Evolutionary conservation across 768 basidiomycete species (phyloP).

Genomic region (Lactifluus echinatus): DNA sequence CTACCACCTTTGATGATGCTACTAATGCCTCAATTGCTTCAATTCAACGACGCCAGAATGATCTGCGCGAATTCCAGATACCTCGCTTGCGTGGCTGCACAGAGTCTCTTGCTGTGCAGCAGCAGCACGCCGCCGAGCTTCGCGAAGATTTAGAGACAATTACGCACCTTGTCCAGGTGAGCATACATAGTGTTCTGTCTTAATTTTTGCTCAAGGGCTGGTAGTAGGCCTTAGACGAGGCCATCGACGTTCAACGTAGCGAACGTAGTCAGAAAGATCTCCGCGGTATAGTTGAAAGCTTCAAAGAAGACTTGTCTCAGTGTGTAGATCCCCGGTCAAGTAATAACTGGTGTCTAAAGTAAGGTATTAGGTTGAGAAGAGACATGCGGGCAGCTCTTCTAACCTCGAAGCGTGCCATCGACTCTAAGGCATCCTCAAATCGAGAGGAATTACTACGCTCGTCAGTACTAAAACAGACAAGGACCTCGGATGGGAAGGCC

Average conservation of each 20-base stretch:
- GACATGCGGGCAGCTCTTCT: slow-evolving; percentile 64
- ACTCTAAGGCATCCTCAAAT: slow-evolving; percentile 46
- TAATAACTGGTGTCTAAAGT: background rate
- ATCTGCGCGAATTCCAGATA: slow-evolving; percentile 63
- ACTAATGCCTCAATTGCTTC: slow-evolving; percentile 41
- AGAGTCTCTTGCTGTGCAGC: slow-evolving; percentile 63
- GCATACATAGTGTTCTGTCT: background rate
- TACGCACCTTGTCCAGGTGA: slow-evolving; percentile 60
- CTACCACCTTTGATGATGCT: slow-evolving; percentile 44
- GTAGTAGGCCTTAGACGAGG: slow-evolving; percentile 53
- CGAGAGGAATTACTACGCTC: slow-evolving; percentile 63
- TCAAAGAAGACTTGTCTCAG: slow-evolving; percentile 41
- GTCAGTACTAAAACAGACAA: slow-evolving; percentile 41
- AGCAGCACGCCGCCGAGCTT: slow-evolving; percentile 64
- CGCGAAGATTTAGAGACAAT: slow-evolving; percentile 65
- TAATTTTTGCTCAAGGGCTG: slow-evolving; percentile 35
- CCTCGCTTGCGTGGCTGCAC: slow-evolving; percentile 61
- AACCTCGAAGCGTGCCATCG: slow-evolving; percentile 64
- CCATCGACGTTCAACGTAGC: slow-evolving; percentile 64
- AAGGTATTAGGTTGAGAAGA: slow-evolving; percentile 41
- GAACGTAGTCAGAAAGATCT: slow-evolving; percentile 43
- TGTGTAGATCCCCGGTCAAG: slow-evolving; percentile 30
- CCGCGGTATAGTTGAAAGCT: slow-evolving; percentile 41
- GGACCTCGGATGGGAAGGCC: slow-evolving; percentile 45
- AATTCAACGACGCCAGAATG: slow-evolving; percentile 47